A percentile compares a stretch with the other conserved stretches of the same genome.
These are phyloP conservation scores for Triticum timopheevii DNA, from an alignment of 176 grass and related monocot species.

Conservation along the genomic window DNA sequence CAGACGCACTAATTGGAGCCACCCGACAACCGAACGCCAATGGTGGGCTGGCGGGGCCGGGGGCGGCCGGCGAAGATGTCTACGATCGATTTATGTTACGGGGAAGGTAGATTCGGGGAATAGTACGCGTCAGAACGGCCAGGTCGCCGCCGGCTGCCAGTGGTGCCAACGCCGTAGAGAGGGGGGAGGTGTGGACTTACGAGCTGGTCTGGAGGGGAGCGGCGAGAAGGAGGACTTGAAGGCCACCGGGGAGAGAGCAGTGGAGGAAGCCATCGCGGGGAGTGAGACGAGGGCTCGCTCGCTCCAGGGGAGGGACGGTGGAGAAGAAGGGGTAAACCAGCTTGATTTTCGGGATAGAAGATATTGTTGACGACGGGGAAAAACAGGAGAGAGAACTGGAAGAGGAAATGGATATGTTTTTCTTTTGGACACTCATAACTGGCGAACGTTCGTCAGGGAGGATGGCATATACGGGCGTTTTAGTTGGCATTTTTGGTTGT, in stretches of 20 bases:
- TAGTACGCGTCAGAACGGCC: not conserved
- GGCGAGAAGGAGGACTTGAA: constrained; percentile 40
- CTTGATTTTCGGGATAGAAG: constrained; percentile 31
- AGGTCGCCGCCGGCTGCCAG: not conserved
- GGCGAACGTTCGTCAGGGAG: too few species aligned
- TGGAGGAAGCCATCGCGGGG: constrained; percentile 30
- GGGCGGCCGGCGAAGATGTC: not conserved
- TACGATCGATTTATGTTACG: not conserved
- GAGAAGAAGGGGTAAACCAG: not conserved
- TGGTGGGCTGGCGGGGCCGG: not conserved
- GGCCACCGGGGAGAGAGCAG: constrained; percentile 39
- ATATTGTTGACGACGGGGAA: constrained; percentile 17
- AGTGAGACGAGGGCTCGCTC: not conserved
- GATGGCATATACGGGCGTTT: too few species aligned
- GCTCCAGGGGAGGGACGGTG: not conserved
- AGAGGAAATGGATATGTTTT: not conserved
- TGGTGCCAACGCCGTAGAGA: not conserved
- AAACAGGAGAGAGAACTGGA: not conserved
- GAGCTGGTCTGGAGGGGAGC: constrained; percentile 23
- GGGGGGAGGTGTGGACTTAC: constrained; percentile 23
- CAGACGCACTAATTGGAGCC: constrained; percentile 4
- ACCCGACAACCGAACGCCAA: constrained; percentile 1
- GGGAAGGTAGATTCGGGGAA: not conserved
- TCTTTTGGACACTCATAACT: not conserved
- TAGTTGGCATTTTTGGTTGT: too few species aligned